Evolutionary conservation across 2,329 filamentous ascomycete genomes (phyloP).

Genomic region (Bipolaris zeicola): DNA sequence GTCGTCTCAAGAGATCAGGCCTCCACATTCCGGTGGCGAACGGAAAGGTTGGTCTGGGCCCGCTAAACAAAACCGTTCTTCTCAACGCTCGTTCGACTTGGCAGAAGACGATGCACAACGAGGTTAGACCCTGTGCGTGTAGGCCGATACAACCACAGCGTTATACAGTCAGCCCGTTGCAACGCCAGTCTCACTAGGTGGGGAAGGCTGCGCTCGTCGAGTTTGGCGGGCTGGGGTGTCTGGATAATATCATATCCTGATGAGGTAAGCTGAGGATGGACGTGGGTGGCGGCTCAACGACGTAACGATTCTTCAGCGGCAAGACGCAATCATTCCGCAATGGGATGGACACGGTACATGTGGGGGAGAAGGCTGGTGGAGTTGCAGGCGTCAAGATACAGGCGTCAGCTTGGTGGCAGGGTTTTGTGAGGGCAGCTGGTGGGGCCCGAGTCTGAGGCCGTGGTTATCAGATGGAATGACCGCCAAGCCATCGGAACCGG

Average conservation of each 20-base stretch:
- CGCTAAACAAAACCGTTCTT: slow-evolving; percentile 7
- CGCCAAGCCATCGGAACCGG: slow-evolving; percentile 9
- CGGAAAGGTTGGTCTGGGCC: slow-evolving; percentile 8
- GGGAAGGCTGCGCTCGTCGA: not conserved
- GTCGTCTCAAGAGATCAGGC: not conserved
- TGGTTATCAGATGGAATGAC: slow-evolving; percentile 19
- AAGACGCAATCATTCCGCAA: not conserved
- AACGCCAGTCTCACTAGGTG: not conserved
- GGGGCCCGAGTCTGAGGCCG: not conserved
- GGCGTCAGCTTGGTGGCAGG: not conserved
- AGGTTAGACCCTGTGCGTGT: slow-evolving; percentile 1
- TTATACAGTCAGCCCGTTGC: not conserved
- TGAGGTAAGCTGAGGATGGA: not conserved
- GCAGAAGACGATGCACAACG: not conserved
- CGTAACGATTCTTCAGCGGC: slow-evolving; percentile 5
- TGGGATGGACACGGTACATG: not conserved
- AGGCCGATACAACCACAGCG: not conserved
- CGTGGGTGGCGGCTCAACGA: slow-evolving; percentile 11
- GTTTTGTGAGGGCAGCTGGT: not conserved
- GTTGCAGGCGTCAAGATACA: not conserved
- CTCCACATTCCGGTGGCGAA: slow-evolving; percentile 8
- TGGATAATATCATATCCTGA: not conserved
- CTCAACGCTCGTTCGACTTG: slow-evolving; percentile 5
- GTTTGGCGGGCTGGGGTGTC: not conserved
- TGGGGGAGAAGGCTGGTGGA: slow-evolving; percentile 7